These are phyloP conservation scores for Mycena floridula DNA, from an alignment of 768 basidiomycete species.

Conservation along the genomic window DNA sequence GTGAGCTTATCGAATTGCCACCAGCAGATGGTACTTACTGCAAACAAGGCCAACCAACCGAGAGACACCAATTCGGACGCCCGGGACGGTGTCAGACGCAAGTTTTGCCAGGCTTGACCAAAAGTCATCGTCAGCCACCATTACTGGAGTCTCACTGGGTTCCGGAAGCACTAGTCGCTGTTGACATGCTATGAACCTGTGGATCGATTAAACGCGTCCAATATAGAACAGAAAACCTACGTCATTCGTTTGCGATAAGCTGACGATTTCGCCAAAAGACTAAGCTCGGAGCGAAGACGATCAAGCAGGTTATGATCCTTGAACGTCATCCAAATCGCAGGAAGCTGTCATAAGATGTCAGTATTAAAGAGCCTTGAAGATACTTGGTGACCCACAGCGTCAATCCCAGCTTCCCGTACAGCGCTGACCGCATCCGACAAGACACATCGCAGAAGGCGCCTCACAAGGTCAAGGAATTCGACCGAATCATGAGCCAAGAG, in stretches of 20 bases:
- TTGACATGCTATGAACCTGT: conserved; percentile 70
- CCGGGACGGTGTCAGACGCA: conserved; percentile 64
- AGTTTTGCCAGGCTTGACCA: conserved; percentile 52
- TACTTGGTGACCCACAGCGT: conserved; percentile 56
- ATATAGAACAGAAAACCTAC: conserved; percentile 33
- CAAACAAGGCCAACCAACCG: conserved; percentile 53
- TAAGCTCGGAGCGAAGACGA: conserved; percentile 34
- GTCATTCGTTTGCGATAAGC: conserved; percentile 63
- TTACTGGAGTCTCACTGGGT: conserved; percentile 25
- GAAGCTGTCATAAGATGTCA: conserved; percentile 31
- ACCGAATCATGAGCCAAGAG: conserved; percentile 12
- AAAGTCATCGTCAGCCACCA: conserved; percentile 40
- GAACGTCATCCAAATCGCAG: conserved; percentile 36
- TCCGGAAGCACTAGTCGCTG: conserved; percentile 46
- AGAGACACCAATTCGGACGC: conserved; percentile 84
- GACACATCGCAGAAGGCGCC: conserved; percentile 50
- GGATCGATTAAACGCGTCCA: conserved; percentile 3
- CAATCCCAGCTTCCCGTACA: conserved; percentile 73
- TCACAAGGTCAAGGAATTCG: conserved; percentile 23
- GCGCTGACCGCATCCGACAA: conserved; percentile 78
- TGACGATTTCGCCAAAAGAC: conserved; percentile 37
- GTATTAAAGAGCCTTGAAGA: neutral
- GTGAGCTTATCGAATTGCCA: too few species aligned
- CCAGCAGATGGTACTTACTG: conserved; percentile 34
- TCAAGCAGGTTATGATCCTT: conserved; percentile 27